Base-by-base conservation (phyloP, 768 basidiomycete species). In the Saitozyma sp. region DNA sequence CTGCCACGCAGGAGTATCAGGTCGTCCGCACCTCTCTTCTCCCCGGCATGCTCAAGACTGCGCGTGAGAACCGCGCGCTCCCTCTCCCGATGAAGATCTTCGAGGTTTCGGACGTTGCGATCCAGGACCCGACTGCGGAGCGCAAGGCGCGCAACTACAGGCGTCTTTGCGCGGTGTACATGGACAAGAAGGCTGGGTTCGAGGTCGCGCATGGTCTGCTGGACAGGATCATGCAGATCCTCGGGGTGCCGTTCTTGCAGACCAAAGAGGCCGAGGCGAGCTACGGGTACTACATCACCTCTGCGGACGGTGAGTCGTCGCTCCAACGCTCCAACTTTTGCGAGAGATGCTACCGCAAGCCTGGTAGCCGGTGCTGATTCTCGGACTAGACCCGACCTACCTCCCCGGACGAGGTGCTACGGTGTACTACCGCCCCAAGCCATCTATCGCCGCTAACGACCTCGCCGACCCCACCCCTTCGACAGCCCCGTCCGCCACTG, bases 1-100 rank as follows among this genome's bases (percentile, higher is more conserved):
- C 96, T 0, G 97, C 96, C 82, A 92, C 96, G 20, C 85, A 92
- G 67, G 96, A 98, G 79, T 98, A 96, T 82, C 96, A 99, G 81
- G 89, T 98, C 61, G 92, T 98, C 50, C 90, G 96, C 65, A 97
- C 96, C 1, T 92, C 94, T 37, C 87, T 99, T 58, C 83, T 99
- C 8, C 94, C 95, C 13, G 96, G 96, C 55, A 86, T 99, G 50
- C 86, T 99, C 70, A 99, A 99, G 82, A 96, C 94, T 16, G 83
- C 96, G 50, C 89, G 96, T 70, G 96, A 99, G 82, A 99, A 99
- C 82, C 87, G 90, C 56, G 91, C 91, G 65, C 92, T 96, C 68
- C 78, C 95, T 0, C 84, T 99, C 13, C 96, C 96, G 4, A 86
- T 98, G 78, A 89, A 87, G 64, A 86, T 98, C 61, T 99, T 98